phyloP scores from a whole-genome alignment of 2,329 filamentous ascomycete genomes.

The Apiospora malaysiana region DNA sequence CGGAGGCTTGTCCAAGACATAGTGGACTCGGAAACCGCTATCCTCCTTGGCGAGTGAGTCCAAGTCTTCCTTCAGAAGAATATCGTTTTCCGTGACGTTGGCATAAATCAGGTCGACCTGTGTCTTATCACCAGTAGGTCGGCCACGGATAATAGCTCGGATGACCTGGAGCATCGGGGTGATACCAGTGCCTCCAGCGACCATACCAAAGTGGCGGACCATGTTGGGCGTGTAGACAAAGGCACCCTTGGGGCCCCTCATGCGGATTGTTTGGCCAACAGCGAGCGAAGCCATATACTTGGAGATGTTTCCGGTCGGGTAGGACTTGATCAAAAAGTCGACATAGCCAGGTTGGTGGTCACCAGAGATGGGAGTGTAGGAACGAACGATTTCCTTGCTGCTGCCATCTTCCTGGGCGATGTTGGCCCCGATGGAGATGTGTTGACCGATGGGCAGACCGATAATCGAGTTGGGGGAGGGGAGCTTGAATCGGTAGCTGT shows the following conservation, averaged over 20 bases:
- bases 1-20: slow-evolving; percentile 95
- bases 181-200: slow-evolving; percentile 96
- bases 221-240: slow-evolving; percentile 98
- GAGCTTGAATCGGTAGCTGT: slow-evolving; percentile 89
- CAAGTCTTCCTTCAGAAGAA: slow-evolving; percentile 90
- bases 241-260: slow-evolving; percentile 93
- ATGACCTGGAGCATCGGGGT: slow-evolving; percentile 98
- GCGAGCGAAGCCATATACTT: slow-evolving; percentile 85
- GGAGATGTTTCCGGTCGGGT: slow-evolving; percentile 96
- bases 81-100: slow-evolving; percentile 92
- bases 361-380: slow-evolving; percentile 90
- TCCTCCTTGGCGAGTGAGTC: slow-evolving; percentile 81
- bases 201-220: slow-evolving; percentile 96
- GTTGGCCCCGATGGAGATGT: slow-evolving; percentile 92
- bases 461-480: slow-evolving; percentile 80
- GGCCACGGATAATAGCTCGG: slow-evolving; percentile 84
- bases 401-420: slow-evolving; percentile 71
- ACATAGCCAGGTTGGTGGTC: slow-evolving; percentile 91
- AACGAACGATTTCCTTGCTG: slow-evolving; percentile 84
- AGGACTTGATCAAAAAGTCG: slow-evolving; percentile 97
- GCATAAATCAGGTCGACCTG: slow-evolving; percentile 95
- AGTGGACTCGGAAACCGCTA: slow-evolving; percentile 83
- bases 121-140: slow-evolving; percentile 80
- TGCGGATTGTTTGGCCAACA: slow-evolving; percentile 86
- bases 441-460: slow-evolving; percentile 96